phyloP scores from a whole-genome alignment of 176 grass and related monocot species.

The Oryza meyeriana region DNA sequence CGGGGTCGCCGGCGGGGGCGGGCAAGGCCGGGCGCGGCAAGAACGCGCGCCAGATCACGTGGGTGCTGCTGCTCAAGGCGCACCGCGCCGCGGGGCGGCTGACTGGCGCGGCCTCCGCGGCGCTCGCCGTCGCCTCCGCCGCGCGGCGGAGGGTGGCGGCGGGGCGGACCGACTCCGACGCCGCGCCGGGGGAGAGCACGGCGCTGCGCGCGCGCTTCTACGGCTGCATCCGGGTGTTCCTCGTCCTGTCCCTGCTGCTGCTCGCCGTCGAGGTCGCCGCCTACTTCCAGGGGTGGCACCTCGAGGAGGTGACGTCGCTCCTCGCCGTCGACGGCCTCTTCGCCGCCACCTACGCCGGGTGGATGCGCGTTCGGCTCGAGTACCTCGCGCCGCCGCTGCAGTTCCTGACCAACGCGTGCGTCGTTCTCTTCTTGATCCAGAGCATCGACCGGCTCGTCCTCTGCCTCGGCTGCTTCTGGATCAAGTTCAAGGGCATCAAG shows the following conservation, averaged over 20 bases:
- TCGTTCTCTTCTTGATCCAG: conserved; percentile 79
- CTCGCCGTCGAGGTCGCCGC: conserved; percentile 68
- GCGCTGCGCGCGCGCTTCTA: conserved; percentile 50
- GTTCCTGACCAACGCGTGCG: conserved; percentile 71
- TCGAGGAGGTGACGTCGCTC: conserved; percentile 34
- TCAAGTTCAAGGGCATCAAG: conserved; percentile 73
- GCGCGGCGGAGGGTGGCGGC: conserved; percentile 50
- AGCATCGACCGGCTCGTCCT: conserved; percentile 75
- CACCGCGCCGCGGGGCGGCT: conserved; percentile 62
- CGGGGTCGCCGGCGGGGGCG: conserved; percentile 10
- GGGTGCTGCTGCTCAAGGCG: conserved; percentile 77
- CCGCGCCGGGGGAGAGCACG: conserved; percentile 54
- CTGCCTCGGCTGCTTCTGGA: conserved; percentile 81
- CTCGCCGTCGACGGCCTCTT: conserved; percentile 46
- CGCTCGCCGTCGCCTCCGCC: conserved; percentile 46
- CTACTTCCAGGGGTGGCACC: conserved; percentile 71
- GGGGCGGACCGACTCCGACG: conserved; percentile 54
- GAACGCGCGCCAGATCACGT: conserved; percentile 83
- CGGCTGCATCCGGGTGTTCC: conserved; percentile 53
- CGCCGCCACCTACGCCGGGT: conserved; percentile 49
- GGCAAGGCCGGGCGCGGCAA: conserved; percentile 56
- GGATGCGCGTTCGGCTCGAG: conserved; percentile 58
- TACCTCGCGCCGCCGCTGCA: conserved; percentile 76
- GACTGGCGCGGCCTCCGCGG: conserved; percentile 50
- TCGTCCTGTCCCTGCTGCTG: conserved; percentile 52